Base-by-base conservation (phyloP, 176 grass and related monocot species). In the Bothriochloa decipiens region DNA sequence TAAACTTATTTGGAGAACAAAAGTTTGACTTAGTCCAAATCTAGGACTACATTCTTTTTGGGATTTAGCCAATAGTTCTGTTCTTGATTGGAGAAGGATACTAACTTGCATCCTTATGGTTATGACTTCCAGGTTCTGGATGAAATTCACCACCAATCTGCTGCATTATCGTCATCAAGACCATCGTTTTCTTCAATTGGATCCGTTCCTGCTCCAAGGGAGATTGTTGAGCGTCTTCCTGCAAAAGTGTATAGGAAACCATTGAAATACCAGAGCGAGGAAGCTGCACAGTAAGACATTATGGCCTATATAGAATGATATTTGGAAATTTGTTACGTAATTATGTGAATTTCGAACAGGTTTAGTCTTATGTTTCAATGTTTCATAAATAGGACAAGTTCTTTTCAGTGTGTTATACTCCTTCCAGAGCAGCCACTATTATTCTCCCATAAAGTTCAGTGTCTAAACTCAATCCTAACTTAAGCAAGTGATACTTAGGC, bases 111-210 rank as follows among this genome's bases (percentile, higher is more conserved):
- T 80, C n/a, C 26, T 63, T 84, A 37, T 65, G 68, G 53, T 66
- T 43, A 73, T 68, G 76, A 57, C 27, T 83, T 79, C 66, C 68
- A 99, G 96, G 96, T 99, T 68, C 84, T 96, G 86, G 96, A 99
- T 94, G 96, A 99, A 90, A 99, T 99, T 42, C 93, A 99, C 71
- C 96, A 99, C 81, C 96, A 99, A 53, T 96, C 96, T 72, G 86
- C 92, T 79, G 88, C 88, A 63, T 88, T 99, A 80, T 86, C 96
- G 50, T 86, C 96, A 60, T 94, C 96, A 36, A 93, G 91, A 50
- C 86, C 89, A 84, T 94, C 96, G 4, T 91, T 96, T 91, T 95
- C 96, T 71, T 91, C 93, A 25, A 94, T 96, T 85, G 96, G 96
- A 65, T 96, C 93, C 6, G 86, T 99, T 91, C 91, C 93, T 82